Evolutionary conservation across 2,329 filamentous ascomycete species (phyloP), one percentile per base, ranked within the genome.

Genomic region (Xylariales sp.): DNA sequence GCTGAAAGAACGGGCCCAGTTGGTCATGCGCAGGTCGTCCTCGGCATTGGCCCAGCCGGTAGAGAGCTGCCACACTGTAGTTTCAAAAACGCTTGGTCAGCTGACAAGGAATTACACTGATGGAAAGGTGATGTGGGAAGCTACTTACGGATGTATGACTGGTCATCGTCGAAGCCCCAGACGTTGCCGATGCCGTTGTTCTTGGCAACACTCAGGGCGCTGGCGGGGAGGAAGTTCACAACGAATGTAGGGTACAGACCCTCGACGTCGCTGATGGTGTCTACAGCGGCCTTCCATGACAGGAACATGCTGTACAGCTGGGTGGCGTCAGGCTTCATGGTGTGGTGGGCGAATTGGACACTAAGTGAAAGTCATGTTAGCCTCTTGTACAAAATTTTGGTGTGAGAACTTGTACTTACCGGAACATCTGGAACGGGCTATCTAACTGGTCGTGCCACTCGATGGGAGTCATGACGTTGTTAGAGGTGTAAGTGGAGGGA

Each of bases 231-330:
- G 1, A 50, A 33, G 35, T 66, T 64, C 16, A 57, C 38, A 1
- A 66, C 56, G 24, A 65, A 60, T 0, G 62, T 65, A 1, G 63
- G 61, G 14, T 53, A 53, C 3, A 66, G 50, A 5, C 62, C 62
- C 23, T 58, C 38, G 2, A 65, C 55, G 24, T 66, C 61, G 6
- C 46, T 33, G 12, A 63, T 49, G 4, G 57, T 38, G 0, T 58
- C 49, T 0, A 66, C 47, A 1, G 60, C 54, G 0, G 39, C 43
- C 32, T 55, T 60, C 62, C 63, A 68, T 1, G 47, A 37, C 4
- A 56, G 7, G 38, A 59, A 63, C 2, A 67, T 60, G 2, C 46
- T 41, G 29, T 45, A 41, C 1, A 67, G 43, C 6, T 51, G 50
- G 2, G 53, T 43, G 0, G 54, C 44, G 42, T 65, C 55, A 1